phyloP scores from a whole-genome alignment of 2,329 filamentous ascomycete genomes.

The Teratosphaeria gauchensis region DNA sequence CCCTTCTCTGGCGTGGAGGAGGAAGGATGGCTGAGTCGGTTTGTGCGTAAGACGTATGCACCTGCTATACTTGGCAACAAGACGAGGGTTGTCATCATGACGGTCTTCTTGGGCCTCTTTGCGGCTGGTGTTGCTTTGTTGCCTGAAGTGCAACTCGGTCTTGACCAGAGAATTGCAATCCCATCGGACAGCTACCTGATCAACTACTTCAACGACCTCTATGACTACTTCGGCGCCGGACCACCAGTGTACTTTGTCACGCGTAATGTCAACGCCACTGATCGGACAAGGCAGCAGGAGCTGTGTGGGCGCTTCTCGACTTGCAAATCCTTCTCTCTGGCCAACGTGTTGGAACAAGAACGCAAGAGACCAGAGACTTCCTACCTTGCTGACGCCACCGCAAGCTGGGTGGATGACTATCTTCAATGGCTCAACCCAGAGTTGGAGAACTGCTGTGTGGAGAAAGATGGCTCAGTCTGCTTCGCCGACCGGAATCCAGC shows the following conservation, averaged over 20 bases:
- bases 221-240: slow-evolving; percentile 81
- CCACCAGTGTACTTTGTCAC: slow-evolving; percentile 96
- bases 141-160: slow-evolving; percentile 72
- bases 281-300: slow-evolving; percentile 67
- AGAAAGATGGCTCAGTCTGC: slow-evolving; percentile 55
- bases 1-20: slow-evolving; percentile 63
- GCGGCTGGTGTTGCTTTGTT: slow-evolving; percentile 76
- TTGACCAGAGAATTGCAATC: slow-evolving; percentile 91
- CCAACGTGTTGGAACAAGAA: slow-evolving; percentile 88
- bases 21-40: slow-evolving; percentile 72
- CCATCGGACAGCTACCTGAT: slow-evolving; percentile 92
- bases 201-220: slow-evolving; percentile 91
- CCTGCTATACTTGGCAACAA: slow-evolving; percentile 70
- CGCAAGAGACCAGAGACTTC: slow-evolving; percentile 80
- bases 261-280: slow-evolving; percentile 66
- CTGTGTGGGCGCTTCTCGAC: slow-evolving; percentile 87
- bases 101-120: slow-evolving; percentile 79
- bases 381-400: slow-evolving; percentile 77
- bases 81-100: slow-evolving; percentile 65
- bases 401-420: slow-evolving; percentile 96
- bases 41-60: slow-evolving; percentile 86
- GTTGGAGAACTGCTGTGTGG: slow-evolving; percentile 61
- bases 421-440: slow-evolving; percentile 92
- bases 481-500: slow-evolving; percentile 66
- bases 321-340: slow-evolving; percentile 72